These are phyloP conservation scores for Gossypium arboreum DNA, from an alignment of 345 rosid genomes.

Conservation along the genomic window DNA sequence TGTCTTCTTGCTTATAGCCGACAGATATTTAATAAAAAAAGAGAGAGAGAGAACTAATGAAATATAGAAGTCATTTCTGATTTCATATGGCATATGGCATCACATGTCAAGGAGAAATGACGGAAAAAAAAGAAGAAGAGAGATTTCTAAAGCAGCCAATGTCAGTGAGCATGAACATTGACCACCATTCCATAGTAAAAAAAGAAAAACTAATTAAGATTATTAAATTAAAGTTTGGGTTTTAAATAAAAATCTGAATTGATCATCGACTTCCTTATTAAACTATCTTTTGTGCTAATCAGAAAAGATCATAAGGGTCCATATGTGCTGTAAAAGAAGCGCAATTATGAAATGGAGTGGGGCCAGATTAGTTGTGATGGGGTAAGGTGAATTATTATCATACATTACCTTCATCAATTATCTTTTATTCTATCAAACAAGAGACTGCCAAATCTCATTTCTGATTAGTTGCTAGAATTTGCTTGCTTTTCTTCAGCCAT, in stretches of 20 bases:
- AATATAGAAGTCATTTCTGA: neutral
- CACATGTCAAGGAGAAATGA: neutral
- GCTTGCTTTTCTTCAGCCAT: neutral
- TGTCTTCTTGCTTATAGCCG: neutral
- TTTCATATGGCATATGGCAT: neutral
- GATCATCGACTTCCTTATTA: neutral
- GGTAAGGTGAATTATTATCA: neutral
- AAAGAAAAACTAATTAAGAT: neutral
- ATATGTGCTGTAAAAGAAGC: neutral
- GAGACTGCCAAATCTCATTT: neutral
- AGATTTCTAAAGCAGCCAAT: neutral
- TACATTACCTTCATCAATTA: neutral
- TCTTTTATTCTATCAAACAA: neutral
- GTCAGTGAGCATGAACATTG: neutral
- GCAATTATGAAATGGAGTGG: neutral
- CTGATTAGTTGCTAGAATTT: neutral
- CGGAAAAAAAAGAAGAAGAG: neutral
- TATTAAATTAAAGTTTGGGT: neutral
- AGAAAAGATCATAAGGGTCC: neutral
- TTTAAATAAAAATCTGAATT: neutral
- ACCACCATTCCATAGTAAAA: neutral
- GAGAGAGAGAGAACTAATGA: neutral
- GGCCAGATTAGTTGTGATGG: neutral
- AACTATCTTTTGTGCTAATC: neutral
- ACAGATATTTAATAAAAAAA: neutral